Conservation (phyloP, 441 rosid genomes). For the Jatropha podagrica region DNA sequence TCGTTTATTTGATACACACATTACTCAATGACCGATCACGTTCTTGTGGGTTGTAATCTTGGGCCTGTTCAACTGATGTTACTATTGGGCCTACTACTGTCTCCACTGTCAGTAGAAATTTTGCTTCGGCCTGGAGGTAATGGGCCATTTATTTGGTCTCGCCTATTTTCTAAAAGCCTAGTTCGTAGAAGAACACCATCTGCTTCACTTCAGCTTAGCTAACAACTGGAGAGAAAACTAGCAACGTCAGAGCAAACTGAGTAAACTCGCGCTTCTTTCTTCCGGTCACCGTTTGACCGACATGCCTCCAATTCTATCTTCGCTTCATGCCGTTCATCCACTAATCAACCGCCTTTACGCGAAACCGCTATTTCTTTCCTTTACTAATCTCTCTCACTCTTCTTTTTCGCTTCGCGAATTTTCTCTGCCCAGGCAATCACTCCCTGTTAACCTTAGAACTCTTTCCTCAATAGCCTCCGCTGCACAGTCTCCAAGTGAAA, state of each 20-base stretch:
- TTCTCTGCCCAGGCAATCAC: constrained; percentile 13
- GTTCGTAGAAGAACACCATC: neutral
- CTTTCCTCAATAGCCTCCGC: constrained; percentile 38
- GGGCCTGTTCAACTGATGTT: no score
- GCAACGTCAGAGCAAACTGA: neutral
- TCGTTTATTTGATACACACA: no score
- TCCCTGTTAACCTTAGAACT: constrained; percentile 28
- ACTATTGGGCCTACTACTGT: no score
- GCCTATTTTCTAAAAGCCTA: neutral
- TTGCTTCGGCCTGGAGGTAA: no score
- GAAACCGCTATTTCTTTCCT: constrained; percentile 39
- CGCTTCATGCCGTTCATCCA: constrained; percentile 28
- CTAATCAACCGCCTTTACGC: constrained; percentile 30
- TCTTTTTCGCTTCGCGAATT: constrained; percentile 12
- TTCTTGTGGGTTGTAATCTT: no score
- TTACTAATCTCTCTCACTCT: neutral
- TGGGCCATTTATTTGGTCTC: neutral
- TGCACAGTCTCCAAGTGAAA: constrained; percentile 24
- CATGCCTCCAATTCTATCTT: constrained; percentile 37
- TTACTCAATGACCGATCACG: no score
- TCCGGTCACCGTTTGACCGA: neutral
- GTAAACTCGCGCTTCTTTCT: neutral
- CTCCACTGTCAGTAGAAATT: no score
- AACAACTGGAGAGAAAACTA: neutral
- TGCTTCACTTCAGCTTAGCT: neutral